These are phyloP conservation scores for Fusarium torulosum DNA, from an alignment of 2,329 filamentous ascomycete genomes.

Conservation along the genomic window DNA sequence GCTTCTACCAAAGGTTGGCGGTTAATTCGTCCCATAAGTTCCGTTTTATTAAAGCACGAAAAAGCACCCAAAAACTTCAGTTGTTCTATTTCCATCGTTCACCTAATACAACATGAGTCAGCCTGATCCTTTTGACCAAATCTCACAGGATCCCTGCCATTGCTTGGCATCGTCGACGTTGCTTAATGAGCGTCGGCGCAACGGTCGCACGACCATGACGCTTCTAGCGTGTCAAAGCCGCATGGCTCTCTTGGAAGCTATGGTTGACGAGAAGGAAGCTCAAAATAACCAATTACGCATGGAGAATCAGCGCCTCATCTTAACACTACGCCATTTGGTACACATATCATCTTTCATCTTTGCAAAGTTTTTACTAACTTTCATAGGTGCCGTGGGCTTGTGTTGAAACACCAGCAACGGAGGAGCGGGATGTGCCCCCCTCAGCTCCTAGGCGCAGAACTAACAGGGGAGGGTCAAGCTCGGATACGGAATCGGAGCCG, in stretches of 20 bases:
- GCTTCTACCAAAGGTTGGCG: too few relatives aligned
- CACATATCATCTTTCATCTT: too few relatives aligned
- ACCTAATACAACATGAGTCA: background rate
- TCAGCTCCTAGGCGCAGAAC: too few relatives aligned
- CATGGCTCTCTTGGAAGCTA: background rate
- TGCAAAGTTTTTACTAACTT: too few relatives aligned
- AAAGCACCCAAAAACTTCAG: too few relatives aligned
- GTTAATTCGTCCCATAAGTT: too few relatives aligned
- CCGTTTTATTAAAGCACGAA: too few relatives aligned
- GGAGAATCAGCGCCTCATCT: background rate
- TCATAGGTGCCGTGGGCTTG: too few relatives aligned
- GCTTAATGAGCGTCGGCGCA: background rate
- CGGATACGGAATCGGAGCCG: background rate
- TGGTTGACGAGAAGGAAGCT: background rate
- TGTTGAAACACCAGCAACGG: too few relatives aligned
- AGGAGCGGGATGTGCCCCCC: too few relatives aligned
- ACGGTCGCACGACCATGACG: background rate
- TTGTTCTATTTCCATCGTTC: too few relatives aligned
- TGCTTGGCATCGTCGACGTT: background rate
- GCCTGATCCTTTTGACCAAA: background rate
- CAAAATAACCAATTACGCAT: background rate
- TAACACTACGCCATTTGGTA: background rate
- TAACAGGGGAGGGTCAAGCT: too few relatives aligned
- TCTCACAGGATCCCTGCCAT: background rate
- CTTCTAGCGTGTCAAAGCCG: background rate